A percentile compares a stretch with the other conserved stretches of the same genome.
Evolutionary conservation across 306 rosid species (phyloP).

Genomic region (Pterocarpus santalinus): DNA sequence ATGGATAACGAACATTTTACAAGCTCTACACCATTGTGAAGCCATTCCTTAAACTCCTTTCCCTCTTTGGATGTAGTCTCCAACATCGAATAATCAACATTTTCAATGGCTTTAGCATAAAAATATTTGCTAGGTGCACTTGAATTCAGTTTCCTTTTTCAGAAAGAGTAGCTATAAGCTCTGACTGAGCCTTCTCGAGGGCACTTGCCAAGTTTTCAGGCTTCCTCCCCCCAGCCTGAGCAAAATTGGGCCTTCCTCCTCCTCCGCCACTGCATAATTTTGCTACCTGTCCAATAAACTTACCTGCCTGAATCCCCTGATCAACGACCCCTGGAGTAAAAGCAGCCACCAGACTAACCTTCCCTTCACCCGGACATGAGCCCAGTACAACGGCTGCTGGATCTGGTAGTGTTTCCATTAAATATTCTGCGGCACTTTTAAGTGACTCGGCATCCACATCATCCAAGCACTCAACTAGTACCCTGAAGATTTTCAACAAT

Average conservation of each 20-base stretch:
- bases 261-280: slow-evolving; percentile 97
- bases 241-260: slow-evolving; percentile 95
- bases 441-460: slow-evolving; percentile 89
- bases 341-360: slow-evolving; percentile 96
- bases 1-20: slow-evolving; percentile 36
- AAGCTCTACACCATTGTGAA: slow-evolving; percentile 22
- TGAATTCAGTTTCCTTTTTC: slow-evolving; percentile 64
- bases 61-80: slow-evolving; percentile 29
- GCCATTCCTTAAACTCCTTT: not conserved
- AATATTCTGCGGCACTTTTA: slow-evolving; percentile 85
- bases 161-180: slow-evolving; percentile 65
- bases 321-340: slow-evolving; percentile 80
- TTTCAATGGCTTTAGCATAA: slow-evolving; percentile 28
- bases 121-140: slow-evolving; percentile 19
- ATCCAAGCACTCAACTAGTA: slow-evolving; percentile 86
- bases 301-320: slow-evolving; percentile 89
- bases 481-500: slow-evolving; percentile 56
- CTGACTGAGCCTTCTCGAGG: slow-evolving; percentile 76
- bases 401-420: slow-evolving; percentile 73
- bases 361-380: slow-evolving; percentile 86
- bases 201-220: slow-evolving; percentile 83
- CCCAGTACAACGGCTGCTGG: slow-evolving; percentile 94
- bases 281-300: slow-evolving; percentile 90
- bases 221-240: slow-evolving; percentile 95
- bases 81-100: slow-evolving; percentile 30